A percentile compares a stretch with the other conserved stretches of the same genome.
These are phyloP conservation scores for Albatrellus ellisii DNA, from an alignment of 768 basidiomycete genomes.

Conservation along the genomic window DNA sequence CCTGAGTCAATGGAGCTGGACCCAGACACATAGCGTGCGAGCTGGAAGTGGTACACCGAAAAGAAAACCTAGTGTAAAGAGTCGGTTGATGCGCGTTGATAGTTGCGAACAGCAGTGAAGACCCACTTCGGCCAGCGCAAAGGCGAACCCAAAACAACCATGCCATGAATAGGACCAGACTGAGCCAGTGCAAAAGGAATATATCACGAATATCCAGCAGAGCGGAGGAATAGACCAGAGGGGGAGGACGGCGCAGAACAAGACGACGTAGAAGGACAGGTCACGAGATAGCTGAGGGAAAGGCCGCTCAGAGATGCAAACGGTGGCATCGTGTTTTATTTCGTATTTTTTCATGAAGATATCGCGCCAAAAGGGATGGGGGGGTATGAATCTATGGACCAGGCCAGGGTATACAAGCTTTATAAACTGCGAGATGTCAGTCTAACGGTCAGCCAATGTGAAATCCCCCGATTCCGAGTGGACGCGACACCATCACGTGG, in stretches of 20 bases:
- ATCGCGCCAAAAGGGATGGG: not conserved
- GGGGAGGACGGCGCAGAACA: constrained; percentile 44
- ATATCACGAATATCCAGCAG: constrained; percentile 49
- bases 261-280: constrained; percentile 43
- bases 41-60: constrained; percentile 46
- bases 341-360: not conserved
- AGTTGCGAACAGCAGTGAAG: not conserved
- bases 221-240: constrained; percentile 50
- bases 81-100: not conserved
- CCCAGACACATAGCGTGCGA: constrained; percentile 34
- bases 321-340: constrained; percentile 7
- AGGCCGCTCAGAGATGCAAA: constrained; percentile 20
- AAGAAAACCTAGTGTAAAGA: constrained; percentile 41
- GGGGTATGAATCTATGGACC: not conserved
- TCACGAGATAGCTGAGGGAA: constrained; percentile 25
- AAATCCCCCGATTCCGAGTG: not conserved
- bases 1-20: constrained; percentile 31
- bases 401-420: not conserved
- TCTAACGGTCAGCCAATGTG: not conserved
- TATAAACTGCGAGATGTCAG: too few relatives aligned
- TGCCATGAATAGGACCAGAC: constrained; percentile 30
- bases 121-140: constrained; percentile 47
- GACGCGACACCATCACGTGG: not conserved
- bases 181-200: constrained; percentile 30
- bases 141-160: constrained; percentile 27